Evolutionary conservation across 305 asterid genomes (phyloP), one percentile per base, ranked within the genome.

Genomic region (Lippia alba): DNA sequence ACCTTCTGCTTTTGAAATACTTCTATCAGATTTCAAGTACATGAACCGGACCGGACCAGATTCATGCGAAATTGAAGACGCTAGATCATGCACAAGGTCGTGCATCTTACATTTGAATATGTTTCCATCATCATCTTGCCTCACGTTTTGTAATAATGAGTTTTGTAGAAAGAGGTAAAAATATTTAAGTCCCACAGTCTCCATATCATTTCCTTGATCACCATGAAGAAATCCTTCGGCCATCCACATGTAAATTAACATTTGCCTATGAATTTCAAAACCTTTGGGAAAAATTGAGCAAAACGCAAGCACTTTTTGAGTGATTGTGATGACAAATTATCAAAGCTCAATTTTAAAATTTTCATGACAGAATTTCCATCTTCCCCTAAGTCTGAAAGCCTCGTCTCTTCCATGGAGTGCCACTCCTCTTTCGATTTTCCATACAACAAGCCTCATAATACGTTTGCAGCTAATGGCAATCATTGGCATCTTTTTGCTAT

Each of bases 201-300:
- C 76, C 74, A 67, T 63, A 49, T 75, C 71, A 36, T 32, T n/a
- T 32, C 19, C 56, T 1, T 17, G 24, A 6, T 20, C 48, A 4
- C 30, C 2, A 50, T 69, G 49, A 8, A 74, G 65, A 48, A 66
- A 79, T 5, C 80, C 83, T 56, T 70, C 79, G 1, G 74, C 83
- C 80, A 79, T 82, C 84, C 87, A 82, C 15, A 67, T 60, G 48
- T 76, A 56, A 30, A 84, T 55, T 32, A 84, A 5, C 6, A 44
- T 0, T 33, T 77, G 64, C 74, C 30, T 70, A 1, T n/a, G 34
- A 3, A 81, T 70, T 4, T 3, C 12, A n/a, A 1, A 17, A 41
- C 81, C 83, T 46, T 67, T 76, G 6, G 41, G 51, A 12, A 77
- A 79, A 39, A 84, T 16, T 1, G 84, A 79, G 41, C 81, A 79